phyloP scores from a whole-genome alignment of 805 yeast genomes.

The Zygotorulaspora chibaensis region DNA sequence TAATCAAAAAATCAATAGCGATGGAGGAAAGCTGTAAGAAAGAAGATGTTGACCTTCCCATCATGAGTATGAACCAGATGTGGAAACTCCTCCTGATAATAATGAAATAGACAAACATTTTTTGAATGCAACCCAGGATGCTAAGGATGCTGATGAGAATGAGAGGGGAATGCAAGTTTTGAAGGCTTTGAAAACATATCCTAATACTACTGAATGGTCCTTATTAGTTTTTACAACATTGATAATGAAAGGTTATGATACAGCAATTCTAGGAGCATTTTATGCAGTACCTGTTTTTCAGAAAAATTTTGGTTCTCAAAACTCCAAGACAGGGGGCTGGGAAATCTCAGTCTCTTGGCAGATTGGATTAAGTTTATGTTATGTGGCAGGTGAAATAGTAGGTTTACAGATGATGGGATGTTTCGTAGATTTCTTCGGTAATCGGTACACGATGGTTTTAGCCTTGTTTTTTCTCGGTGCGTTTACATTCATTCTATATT shows the following conservation, averaged over 20 bases:
- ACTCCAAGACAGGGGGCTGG: slow-evolving; percentile 25
- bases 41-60: too few species aligned
- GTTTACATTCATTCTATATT: slow-evolving; percentile 45
- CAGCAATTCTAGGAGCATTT: slow-evolving; percentile 39
- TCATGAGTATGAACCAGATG: too few species aligned
- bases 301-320: slow-evolving; percentile 38
- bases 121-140: slow-evolving; percentile 24
- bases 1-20: too few species aligned
- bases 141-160: slow-evolving; percentile 18
- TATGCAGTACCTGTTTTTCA: slow-evolving; percentile 45
- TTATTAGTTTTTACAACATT: slow-evolving; percentile 41
- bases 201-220: slow-evolving; percentile 47
- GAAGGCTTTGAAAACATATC: slow-evolving; percentile 40
- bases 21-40: too few species aligned
- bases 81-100: too few species aligned
- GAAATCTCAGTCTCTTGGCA: slow-evolving; percentile 44
- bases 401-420: slow-evolving; percentile 45
- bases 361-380: slow-evolving; percentile 31
- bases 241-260: slow-evolving; percentile 49
- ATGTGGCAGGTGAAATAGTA: slow-evolving; percentile 40
- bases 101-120: slow-evolving; percentile 26
- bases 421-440: slow-evolving; percentile 44
- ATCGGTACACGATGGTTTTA: slow-evolving; percentile 38
- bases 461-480: slow-evolving; percentile 33
- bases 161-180: slow-evolving; percentile 29